These are phyloP conservation scores for Grosmannia serpens DNA, from an alignment of 2,329 filamentous ascomycete species.

Conservation along the genomic window DNA sequence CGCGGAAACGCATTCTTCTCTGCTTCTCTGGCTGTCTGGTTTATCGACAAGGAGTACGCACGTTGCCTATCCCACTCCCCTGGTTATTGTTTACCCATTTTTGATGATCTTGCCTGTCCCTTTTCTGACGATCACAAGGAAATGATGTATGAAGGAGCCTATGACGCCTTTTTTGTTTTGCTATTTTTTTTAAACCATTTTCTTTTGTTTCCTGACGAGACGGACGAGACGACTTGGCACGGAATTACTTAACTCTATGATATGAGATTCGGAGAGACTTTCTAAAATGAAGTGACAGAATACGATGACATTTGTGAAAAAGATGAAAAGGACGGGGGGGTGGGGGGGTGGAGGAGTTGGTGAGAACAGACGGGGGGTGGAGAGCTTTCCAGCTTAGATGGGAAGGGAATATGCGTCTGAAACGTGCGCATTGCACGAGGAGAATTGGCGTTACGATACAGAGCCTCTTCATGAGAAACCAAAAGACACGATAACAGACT, in stretches of 20 bases:
- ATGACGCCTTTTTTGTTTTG: background rate
- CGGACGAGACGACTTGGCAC: slow-evolving; percentile 1
- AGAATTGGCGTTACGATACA: slow-evolving; percentile 1
- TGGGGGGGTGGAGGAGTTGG: background rate
- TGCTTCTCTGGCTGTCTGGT: slow-evolving; percentile 1
- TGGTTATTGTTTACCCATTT: background rate
- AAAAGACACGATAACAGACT: background rate
- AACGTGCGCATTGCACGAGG: background rate
- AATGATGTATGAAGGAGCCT: slow-evolving; percentile 3
- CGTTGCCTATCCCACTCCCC: background rate
- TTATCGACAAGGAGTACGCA: background rate
- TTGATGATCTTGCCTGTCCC: slow-evolving; percentile 1
- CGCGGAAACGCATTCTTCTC: slow-evolving; percentile 5
- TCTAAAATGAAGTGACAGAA: slow-evolving; percentile 1
- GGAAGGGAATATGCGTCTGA: background rate
- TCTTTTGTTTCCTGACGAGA: slow-evolving; percentile 1
- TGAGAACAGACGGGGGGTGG: background rate
- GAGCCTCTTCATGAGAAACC: background rate
- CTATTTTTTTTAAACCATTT: background rate
- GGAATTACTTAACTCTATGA: slow-evolving; percentile 1
- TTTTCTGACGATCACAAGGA: slow-evolving; percentile 2
- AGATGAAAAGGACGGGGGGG: background rate
- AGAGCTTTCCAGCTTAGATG: background rate
- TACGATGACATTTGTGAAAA: background rate
- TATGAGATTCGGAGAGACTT: slow-evolving; percentile 2